Evolutionary conservation across 345 rosid species (phyloP), one percentile per base, ranked within the genome.

Genomic region (Populus ilicifolia): DNA sequence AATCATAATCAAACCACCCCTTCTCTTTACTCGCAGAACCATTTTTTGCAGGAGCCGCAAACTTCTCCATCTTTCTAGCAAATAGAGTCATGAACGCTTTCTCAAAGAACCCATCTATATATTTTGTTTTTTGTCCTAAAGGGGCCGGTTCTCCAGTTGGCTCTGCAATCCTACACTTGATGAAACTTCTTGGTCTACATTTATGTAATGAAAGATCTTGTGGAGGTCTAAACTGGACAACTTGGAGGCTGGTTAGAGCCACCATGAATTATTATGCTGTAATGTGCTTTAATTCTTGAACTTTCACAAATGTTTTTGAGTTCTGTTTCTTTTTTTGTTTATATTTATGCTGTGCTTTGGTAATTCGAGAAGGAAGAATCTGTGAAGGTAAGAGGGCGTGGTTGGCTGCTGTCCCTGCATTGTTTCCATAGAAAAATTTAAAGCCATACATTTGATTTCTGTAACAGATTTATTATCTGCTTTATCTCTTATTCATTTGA

Each of bases 11-110:
- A 72, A 85, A 81, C 83, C 85, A 84, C 9, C 94, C 89, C 67
- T 84, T 88, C 79, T 84, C 71, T 75, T 83, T 69, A 13, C 3
- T 73, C 30, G 21, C 74, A 2, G 13, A 69, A 35, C 71, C 79
- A 5, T 68, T 50, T 56, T 84, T 85, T 30, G 33, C 74, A 11
- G 88, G 80, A 6, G 79, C 78, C 1, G 92, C 97, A 52, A 92
- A 95, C 73, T 86, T 93, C 86, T 92, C 92, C 98, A 95, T 93
- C 83, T 95, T 95, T 52, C 91, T 86, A 0, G 98, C 94, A 77
- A 95, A 93, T 6, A 93, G 85, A 5, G 89, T 85, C 97, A 93
- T 92, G 89, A 93, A 95, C 71, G 82, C 91, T 85, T 86, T 93
- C 87, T 83, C 98, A 48, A 89, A 85, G 62, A 89, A 86, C 72